Percentiles rank a stretch among this genome's conserved stretches.
Conservation (phyloP, 2,329 filamentous ascomycete species). For the Aureobasidium sp. region DNA sequence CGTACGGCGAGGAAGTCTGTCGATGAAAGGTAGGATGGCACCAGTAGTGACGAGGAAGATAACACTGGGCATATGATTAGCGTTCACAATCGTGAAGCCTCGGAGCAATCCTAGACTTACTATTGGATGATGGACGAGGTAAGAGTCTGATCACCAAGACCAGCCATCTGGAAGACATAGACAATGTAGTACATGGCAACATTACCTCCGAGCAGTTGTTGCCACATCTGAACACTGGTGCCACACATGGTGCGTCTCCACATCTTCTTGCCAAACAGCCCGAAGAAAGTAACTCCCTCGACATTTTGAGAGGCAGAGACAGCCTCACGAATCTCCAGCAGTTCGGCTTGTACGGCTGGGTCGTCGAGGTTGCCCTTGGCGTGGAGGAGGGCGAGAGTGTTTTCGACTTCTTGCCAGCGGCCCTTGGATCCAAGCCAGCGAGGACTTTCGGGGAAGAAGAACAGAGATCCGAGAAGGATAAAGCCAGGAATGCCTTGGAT, state of each 20-base stretch:
- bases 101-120: background rate
- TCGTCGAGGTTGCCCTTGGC: conserved; percentile 34
- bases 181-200: conserved; percentile 41
- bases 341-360: conserved; percentile 39
- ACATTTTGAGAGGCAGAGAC: conserved; percentile 32
- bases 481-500: conserved; percentile 37
- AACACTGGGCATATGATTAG: conserved; percentile 14
- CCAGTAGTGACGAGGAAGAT: conserved; percentile 33
- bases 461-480: conserved; percentile 35
- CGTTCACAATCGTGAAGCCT: too few species aligned
- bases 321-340: conserved; percentile 34
- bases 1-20: conserved; percentile 29
- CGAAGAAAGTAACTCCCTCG: conserved; percentile 30
- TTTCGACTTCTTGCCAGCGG: conserved; percentile 35
- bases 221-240: conserved; percentile 49
- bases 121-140: conserved; percentile 32
- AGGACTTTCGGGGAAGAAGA: conserved; percentile 38
- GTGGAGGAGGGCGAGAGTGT: conserved; percentile 35
- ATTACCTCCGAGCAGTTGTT: conserved; percentile 35
- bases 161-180: conserved; percentile 52
- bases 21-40: conserved; percentile 31
- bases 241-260: conserved; percentile 50
- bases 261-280: conserved; percentile 42
- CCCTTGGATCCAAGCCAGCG: conserved; percentile 41
- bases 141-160: conserved; percentile 44